Evolutionary conservation across 768 basidiomycete genomes (phyloP), one percentile per base, ranked within the genome.

Genomic region (Russula brevipes): DNA sequence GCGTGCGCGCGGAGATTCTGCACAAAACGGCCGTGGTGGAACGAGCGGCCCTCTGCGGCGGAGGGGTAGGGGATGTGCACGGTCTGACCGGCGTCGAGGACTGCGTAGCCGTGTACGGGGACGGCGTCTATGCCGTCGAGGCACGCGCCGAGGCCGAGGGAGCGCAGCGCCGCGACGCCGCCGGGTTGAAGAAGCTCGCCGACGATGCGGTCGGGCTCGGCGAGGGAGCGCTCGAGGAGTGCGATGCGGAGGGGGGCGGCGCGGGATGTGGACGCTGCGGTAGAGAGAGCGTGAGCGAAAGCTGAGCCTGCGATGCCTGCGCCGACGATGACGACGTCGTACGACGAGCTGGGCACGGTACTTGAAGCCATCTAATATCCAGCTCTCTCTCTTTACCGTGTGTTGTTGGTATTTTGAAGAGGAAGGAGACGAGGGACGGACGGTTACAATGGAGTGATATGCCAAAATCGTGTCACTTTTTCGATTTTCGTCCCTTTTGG

Each of bases 181-280:
- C 88, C 94, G 2, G 97, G 97, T 71, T 99, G 97, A 30, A 99
- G 78, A 1, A 98, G 85, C 73, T 99, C 97, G 31, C 97, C 97
- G 39, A 98, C 97, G 68, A 99, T 98, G 17, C 97, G 83, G 79
- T 98, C 94, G 0, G 97, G 97, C 72, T 93, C 89, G 0, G 88
- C 81, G 4, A 98, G 81, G 14, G 95, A 96, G 11, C 96, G 86
- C 74, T 99, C 97, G 59, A 99, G 79, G 0, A 98, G 77, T 17
- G 88, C 88, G 67, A 98, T 86, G 24, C 85, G 82, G 19, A 94
- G 82, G 14, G 88, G 88, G 57, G 77, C 76, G 19, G 73, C 54
- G 46, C 83, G 79, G 45, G 72, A 64, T 56, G 73, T 68, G 3
- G 73, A 70, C 2, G 81, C 78, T 10, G 82, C 70, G 1, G 81